phyloP scores from a whole-genome alignment of 1,284 basidiomycete genomes.

The Moesziomyces globuligerus region DNA sequence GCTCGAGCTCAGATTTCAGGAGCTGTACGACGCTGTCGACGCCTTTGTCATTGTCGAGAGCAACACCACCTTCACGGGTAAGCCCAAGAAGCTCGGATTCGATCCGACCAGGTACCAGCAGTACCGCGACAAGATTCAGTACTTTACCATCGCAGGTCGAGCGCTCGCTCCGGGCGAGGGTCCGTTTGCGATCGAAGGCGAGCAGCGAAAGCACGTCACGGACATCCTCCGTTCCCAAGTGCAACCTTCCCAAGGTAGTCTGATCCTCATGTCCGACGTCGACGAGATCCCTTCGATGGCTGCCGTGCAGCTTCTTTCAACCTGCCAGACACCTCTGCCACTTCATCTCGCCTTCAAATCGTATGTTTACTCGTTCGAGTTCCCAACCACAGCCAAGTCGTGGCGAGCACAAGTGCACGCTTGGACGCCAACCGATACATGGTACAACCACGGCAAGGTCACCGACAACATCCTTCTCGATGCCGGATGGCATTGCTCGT shows the following conservation, averaged over 20 bases:
- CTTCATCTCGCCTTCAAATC: conserved; percentile 76
- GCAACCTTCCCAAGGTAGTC: conserved; percentile 35
- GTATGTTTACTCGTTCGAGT: conserved; percentile 77
- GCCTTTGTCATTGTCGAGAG: conserved; percentile 77
- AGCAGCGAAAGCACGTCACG: conserved; percentile 13
- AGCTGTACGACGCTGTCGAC: conserved; percentile 75
- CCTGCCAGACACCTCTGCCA: conserved; percentile 73
- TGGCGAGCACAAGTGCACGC: conserved; percentile 74
- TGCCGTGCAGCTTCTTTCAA: conserved; percentile 73
- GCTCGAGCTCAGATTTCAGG: conserved; percentile 76
- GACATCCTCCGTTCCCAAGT: conserved; percentile 8
- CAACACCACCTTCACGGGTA: conserved; percentile 67
- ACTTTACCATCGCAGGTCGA: conserved; percentile 20
- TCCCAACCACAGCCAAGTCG: conserved; percentile 69
- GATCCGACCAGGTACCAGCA: conserved; percentile 8
- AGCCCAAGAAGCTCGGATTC: conserved; percentile 25
- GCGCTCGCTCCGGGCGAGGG: conserved; percentile 14
- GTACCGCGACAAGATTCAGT: conserved; percentile 19
- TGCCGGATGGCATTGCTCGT: conserved; percentile 72
- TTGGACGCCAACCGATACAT: conserved; percentile 68
- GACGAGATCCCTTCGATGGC: conserved; percentile 76
- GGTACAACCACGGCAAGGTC: conserved; percentile 74
- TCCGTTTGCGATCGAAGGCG: conserved; percentile 26
- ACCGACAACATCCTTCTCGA: conserved; percentile 73
- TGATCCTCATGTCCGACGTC: conserved; percentile 77